Evolutionary conservation across 495 filamentous ascomycete species (phyloP).

Genomic region (Aspergillus ellipticus): DNA sequence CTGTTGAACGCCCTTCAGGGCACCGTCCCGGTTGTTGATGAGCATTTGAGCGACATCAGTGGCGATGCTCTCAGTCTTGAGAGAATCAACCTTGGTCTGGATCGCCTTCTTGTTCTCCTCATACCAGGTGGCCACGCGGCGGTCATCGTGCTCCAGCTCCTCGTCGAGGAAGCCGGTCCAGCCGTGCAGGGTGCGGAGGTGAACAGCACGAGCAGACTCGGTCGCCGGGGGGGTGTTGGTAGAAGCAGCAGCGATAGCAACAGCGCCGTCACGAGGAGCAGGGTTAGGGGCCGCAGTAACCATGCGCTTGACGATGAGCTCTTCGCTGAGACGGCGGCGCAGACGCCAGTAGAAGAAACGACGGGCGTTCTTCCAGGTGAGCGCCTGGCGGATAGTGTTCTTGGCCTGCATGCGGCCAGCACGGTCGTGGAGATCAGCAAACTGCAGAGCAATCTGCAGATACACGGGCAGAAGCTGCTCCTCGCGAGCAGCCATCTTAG

Average conservation of each 20-base stretch:
- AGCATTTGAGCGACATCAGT: constrained; percentile 75
- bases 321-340: constrained; percentile 92
- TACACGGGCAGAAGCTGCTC: constrained; percentile 88
- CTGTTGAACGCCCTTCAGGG: constrained; percentile 82
- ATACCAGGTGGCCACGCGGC: constrained; percentile 89
- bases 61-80: constrained; percentile 74
- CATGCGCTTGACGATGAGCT: constrained; percentile 90
- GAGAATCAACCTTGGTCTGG: constrained; percentile 68
- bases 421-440: constrained; percentile 95
- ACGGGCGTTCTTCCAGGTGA: constrained; percentile 84
- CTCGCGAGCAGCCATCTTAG: constrained; percentile 82
- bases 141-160: constrained; percentile 70
- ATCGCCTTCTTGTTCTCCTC: constrained; percentile 89
- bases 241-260: constrained; percentile 32
- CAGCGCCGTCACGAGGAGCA: constrained; percentile 24
- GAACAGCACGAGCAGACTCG: constrained; percentile 51
- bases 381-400: constrained; percentile 77
- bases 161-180: constrained; percentile 68
- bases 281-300: constrained; percentile 45
- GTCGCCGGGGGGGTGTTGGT: constrained; percentile 21
- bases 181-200: constrained; percentile 66
- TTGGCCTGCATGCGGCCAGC: constrained; percentile 98
- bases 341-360: constrained; percentile 99
- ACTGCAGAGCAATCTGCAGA: constrained; percentile 87
- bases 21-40: constrained; percentile 68